These are phyloP conservation scores for Rachicladosporium sp. DNA, from an alignment of 2,329 filamentous ascomycete genomes.

Conservation along the genomic window DNA sequence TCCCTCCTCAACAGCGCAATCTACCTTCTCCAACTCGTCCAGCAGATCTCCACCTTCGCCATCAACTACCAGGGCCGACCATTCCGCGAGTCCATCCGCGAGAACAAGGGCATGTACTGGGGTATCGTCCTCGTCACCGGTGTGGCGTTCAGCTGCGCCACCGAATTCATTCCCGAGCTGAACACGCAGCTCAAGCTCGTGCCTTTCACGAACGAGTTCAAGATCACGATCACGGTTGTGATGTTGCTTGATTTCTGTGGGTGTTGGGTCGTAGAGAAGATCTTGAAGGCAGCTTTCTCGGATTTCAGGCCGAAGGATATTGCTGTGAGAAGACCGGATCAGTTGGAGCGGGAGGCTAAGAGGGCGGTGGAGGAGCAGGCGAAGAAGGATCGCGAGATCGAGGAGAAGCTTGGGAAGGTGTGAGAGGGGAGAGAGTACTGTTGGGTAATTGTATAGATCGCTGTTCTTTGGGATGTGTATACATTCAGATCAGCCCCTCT, in stretches of 20 bases:
- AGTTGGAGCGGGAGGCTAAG: constrained; percentile 62
- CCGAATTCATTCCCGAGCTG: constrained; percentile 89
- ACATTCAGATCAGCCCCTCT: too few species aligned
- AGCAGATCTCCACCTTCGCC: constrained; percentile 96
- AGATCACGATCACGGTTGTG: constrained; percentile 64
- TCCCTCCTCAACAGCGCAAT: constrained; percentile 93
- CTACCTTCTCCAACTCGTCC: constrained; percentile 93
- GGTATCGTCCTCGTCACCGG: constrained; percentile 80
- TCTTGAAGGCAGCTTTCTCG: constrained; percentile 73
- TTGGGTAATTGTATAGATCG: too few species aligned
- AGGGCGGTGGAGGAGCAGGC: constrained; percentile 46
- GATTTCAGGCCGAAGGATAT: constrained; percentile 93
- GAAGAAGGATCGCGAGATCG: constrained; percentile 27
- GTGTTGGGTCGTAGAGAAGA: constrained; percentile 79
- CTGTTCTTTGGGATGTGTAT: too few species aligned
- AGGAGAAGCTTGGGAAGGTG: constrained; percentile 21
- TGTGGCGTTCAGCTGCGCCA: constrained; percentile 87
- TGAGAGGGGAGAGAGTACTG: constrained; percentile 3
- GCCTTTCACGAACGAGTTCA: constrained; percentile 80
- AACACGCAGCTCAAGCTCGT: constrained; percentile 90
- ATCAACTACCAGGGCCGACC: constrained; percentile 99
- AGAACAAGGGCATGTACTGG: constrained; percentile 98
- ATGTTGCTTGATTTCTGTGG: constrained; percentile 82
- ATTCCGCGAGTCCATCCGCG: constrained; percentile 88
- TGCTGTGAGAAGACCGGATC: constrained; percentile 71